These are phyloP conservation scores for Xylogone sp. DNA, from an alignment of 2,329 filamentous ascomycete genomes.

Conservation along the genomic window DNA sequence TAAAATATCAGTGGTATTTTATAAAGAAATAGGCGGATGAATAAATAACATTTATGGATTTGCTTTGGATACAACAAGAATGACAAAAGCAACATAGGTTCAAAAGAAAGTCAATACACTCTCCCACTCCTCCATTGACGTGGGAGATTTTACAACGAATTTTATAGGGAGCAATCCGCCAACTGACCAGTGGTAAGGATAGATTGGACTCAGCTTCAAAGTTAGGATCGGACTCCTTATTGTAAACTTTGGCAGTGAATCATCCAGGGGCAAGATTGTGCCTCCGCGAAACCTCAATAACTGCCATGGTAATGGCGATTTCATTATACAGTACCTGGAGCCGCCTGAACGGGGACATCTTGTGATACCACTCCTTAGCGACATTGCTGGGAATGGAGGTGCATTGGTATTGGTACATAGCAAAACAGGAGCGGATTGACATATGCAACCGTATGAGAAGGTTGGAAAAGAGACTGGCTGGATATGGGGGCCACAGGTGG, in stretches of 20 bases:
- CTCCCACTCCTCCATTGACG: constrained; percentile 47
- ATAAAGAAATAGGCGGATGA: constrained; percentile 38
- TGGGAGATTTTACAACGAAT: constrained; percentile 54
- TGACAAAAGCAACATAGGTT: constrained; percentile 61
- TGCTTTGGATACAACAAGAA: constrained; percentile 59
- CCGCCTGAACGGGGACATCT: constrained; percentile 65
- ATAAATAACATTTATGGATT: constrained; percentile 54
- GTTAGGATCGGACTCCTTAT: constrained; percentile 62
- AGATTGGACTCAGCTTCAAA: constrained; percentile 42
- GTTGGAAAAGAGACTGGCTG: not conserved
- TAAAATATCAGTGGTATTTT: constrained; percentile 47
- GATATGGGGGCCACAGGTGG: not conserved
- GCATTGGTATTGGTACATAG: constrained; percentile 44
- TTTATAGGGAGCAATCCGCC: constrained; percentile 62
- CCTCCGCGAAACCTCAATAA: constrained; percentile 48
- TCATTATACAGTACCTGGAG: constrained; percentile 67
- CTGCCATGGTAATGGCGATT: constrained; percentile 69
- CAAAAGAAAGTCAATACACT: constrained; percentile 60
- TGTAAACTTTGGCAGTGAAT: constrained; percentile 59
- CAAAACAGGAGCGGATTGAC: not conserved
- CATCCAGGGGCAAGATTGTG: constrained; percentile 44
- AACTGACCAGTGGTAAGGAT: constrained; percentile 60
- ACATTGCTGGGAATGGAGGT: constrained; percentile 55
- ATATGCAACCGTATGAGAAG: not conserved
- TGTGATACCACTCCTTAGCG: constrained; percentile 63